Evolutionary conservation across 345 rosid genomes (phyloP).

Genomic region (Cardamine occulta): DNA sequence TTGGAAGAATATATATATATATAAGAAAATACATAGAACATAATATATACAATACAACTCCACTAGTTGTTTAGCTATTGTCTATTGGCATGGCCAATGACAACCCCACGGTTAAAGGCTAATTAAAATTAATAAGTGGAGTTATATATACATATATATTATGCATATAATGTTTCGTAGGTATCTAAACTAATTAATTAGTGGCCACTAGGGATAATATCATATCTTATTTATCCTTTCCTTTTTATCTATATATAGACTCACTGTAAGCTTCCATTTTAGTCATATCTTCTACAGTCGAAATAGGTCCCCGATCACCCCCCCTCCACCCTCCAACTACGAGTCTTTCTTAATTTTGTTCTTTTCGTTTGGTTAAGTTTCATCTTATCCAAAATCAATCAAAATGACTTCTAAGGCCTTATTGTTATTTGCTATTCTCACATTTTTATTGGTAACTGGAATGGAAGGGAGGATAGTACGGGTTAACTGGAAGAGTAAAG

Average conservation of each 20-base stretch:
- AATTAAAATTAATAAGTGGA: slow-evolving; percentile 12
- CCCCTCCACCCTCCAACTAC: background rate
- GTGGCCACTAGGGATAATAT: slow-evolving; percentile 23
- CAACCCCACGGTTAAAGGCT: background rate
- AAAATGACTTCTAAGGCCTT: slow-evolving; percentile 34
- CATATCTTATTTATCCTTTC: slow-evolving; percentile 10
- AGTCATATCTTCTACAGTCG: slow-evolving; percentile 27
- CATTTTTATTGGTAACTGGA: slow-evolving; percentile 13
- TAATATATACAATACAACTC: slow-evolving; percentile 8
- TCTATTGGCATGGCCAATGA: slow-evolving; percentile 20
- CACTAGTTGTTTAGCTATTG: slow-evolving; percentile 23
- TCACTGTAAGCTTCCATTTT: slow-evolving; percentile 24
- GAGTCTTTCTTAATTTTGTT: slow-evolving; percentile 7
- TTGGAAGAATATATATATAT: no score
- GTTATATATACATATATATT: background rate
- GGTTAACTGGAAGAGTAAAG: slow-evolving; percentile 11
- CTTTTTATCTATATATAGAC: slow-evolving; percentile 34
- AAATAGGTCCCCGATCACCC: background rate
- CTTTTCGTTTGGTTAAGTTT: background rate
- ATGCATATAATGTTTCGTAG: slow-evolving; percentile 8
- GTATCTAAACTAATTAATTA: background rate
- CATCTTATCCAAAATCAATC: background rate
- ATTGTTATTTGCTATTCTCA: slow-evolving; percentile 21
- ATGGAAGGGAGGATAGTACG: slow-evolving; percentile 35
- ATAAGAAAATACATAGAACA: background rate